A percentile compares a stretch with the other conserved stretches of the same genome.
Conservation (phyloP, 441 rosid genomes). For the Dalechampia spathulata region DNA sequence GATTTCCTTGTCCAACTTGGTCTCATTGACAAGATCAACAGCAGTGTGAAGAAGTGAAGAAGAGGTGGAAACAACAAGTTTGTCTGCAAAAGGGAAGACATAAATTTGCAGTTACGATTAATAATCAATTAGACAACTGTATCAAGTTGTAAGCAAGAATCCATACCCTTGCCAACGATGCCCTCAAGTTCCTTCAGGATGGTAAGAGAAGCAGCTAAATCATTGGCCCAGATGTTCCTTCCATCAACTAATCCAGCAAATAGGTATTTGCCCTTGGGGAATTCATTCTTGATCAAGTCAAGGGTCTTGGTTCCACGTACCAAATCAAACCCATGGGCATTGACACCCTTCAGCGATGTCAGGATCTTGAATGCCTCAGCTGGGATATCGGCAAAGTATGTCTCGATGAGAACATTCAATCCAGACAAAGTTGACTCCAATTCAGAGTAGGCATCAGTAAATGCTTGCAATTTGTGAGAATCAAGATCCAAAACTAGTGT, state of each 20-base stretch:
- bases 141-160: constrained; percentile 2
- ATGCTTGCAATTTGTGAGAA: constrained; percentile 69
- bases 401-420: constrained; percentile 76
- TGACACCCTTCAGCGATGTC: constrained; percentile 80
- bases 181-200: constrained; percentile 58
- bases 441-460: constrained; percentile 66
- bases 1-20: constrained; percentile 75
- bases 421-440: constrained; percentile 79
- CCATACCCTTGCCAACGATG: constrained; percentile 73
- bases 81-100: constrained; percentile 40
- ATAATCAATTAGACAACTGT: background rate
- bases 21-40: constrained; percentile 85
- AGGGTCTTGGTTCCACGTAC: constrained; percentile 82
- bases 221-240: constrained; percentile 98
- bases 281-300: constrained; percentile 70
- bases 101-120: background rate
- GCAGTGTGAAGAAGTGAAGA: constrained; percentile 96
- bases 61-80: constrained; percentile 90
- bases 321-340: constrained; percentile 82
- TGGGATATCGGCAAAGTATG: constrained; percentile 94
- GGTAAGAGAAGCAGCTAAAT: constrained; percentile 70
- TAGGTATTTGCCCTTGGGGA: constrained; percentile 78
- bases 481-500: constrained; percentile 87
- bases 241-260: constrained; percentile 98
- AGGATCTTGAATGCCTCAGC: constrained; percentile 78